A percentile compares a stretch with the other conserved stretches of the same genome.
phyloP scores from a whole-genome alignment of 2,329 filamentous ascomycete species.

The Talaromyces islandicus region DNA sequence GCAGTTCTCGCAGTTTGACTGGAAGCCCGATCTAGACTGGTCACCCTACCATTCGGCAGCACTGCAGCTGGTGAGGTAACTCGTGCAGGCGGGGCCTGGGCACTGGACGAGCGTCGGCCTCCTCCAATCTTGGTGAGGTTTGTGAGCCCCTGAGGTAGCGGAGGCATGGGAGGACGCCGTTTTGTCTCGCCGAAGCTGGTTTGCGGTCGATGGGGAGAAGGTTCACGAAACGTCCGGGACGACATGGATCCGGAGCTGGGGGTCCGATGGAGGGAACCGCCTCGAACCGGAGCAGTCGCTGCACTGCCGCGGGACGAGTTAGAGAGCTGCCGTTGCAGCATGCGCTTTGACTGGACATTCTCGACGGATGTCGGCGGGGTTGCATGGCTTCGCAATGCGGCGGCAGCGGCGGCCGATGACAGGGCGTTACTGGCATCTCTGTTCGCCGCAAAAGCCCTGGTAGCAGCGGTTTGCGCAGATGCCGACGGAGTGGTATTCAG shows the following conservation, averaged over 20 bases:
- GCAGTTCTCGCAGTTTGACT: conserved; percentile 12
- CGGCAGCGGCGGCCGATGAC: conserved; percentile 79
- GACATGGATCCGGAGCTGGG: conserved; percentile 78
- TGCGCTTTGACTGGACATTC: conserved; percentile 83
- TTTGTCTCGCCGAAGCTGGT: conserved; percentile 41
- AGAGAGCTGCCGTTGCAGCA: conserved; percentile 65
- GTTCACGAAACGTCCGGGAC: conserved; percentile 77
- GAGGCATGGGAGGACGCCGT: conserved; percentile 66
- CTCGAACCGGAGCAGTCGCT: conserved; percentile 35
- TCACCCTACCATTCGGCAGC: conserved; percentile 29
- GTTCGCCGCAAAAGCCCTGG: conserved; percentile 70
- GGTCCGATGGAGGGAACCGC: conserved; percentile 52
- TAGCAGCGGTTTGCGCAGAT: conserved; percentile 72
- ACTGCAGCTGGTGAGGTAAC: conserved; percentile 39
- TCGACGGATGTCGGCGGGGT: conserved; percentile 73
- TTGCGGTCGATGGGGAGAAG: conserved; percentile 51
- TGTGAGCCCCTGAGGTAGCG: conserved; percentile 53
- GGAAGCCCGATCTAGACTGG: conserved; percentile 33
- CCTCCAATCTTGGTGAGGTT: conserved; percentile 26
- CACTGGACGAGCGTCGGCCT: conserved; percentile 42
- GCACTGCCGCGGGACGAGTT: conserved; percentile 58
- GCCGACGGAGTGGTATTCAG: conserved; percentile 60
- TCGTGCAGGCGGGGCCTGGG: conserved; percentile 41
- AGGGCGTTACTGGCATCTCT: conserved; percentile 60
- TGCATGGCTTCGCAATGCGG: conserved; percentile 72